Percentiles rank a stretch among this genome's conserved stretches.
Conservation (phyloP, 164 flowering plant species). For the Buxus sempervirens region DNA sequence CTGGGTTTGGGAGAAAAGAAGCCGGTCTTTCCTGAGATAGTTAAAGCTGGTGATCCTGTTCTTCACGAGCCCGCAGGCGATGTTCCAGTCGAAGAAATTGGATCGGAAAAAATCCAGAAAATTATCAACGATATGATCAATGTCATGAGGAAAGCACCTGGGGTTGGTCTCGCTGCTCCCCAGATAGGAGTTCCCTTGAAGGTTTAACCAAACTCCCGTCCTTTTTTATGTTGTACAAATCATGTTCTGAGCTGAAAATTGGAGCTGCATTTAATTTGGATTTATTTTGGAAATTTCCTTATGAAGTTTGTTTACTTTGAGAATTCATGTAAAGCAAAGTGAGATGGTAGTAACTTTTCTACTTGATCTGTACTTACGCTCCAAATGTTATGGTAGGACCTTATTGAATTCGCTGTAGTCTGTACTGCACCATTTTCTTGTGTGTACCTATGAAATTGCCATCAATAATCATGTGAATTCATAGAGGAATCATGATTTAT, state of each 20-base stretch:
- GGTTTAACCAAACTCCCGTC: conserved; percentile 19
- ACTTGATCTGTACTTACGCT: no score
- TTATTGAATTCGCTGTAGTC: no score
- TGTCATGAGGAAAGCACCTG: conserved; percentile 84
- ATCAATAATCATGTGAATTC: no score
- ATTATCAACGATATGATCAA: conserved; percentile 77
- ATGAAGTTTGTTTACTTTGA: neutral
- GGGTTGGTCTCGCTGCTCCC: conserved; percentile 97
- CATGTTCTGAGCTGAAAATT: neutral
- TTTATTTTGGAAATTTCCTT: neutral
- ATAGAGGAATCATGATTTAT: no score
- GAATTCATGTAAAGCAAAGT: neutral
- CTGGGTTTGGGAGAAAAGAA: conserved; percentile 62
- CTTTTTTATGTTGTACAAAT: neutral
- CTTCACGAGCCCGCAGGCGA: conserved; percentile 81
- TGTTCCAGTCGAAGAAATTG: conserved; percentile 60
- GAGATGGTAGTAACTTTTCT: no score
- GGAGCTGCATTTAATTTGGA: neutral
- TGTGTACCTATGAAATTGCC: no score
- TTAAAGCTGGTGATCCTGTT: conserved; percentile 92
- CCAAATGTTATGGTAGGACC: no score
- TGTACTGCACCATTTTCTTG: no score
- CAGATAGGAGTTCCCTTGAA: conserved; percentile 85
- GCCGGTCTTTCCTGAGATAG: conserved; percentile 47
- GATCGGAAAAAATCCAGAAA: conserved; percentile 75